These are phyloP conservation scores for Penicillium sp. DNA, from an alignment of 2,329 filamentous ascomycete genomes.

Conservation along the genomic window DNA sequence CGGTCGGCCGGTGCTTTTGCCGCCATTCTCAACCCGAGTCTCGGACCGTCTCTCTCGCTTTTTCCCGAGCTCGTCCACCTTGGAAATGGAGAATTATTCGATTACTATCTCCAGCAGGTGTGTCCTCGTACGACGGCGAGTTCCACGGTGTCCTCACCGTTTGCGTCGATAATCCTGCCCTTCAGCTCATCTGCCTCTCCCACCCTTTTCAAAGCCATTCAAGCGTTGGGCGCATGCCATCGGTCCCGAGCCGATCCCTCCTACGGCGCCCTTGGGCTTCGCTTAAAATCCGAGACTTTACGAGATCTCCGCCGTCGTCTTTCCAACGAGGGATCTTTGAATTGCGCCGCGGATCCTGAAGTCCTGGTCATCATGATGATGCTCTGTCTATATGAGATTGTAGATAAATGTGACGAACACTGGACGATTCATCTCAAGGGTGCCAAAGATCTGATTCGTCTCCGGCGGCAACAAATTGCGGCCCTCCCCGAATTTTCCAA, in stretches of 20 bases:
- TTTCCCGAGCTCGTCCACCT: conserved; percentile 32
- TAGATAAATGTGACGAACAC: conserved; percentile 44
- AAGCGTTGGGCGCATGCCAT: conserved; percentile 42
- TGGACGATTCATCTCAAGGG: conserved; percentile 52
- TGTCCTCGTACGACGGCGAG: conserved; percentile 44
- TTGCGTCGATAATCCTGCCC: conserved; percentile 40
- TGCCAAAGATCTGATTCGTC: conserved; percentile 47
- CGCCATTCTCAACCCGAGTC: conserved; percentile 1
- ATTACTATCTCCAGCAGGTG: conserved; percentile 42
- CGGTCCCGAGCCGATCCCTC: conserved; percentile 32
- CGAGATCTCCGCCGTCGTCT: conserved; percentile 37
- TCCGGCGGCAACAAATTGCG: conserved; percentile 32
- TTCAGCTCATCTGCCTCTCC: conserved; percentile 41
- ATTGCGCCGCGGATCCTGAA: conserved; percentile 32
- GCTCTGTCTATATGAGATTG: conserved; percentile 48
- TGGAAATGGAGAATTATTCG: conserved; percentile 33
- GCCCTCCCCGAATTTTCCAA: conserved; percentile 8
- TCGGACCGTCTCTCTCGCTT: conserved; percentile 22
- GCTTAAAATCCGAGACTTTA: conserved; percentile 39
- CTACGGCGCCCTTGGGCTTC: conserved; percentile 35
- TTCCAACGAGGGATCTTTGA: conserved; percentile 26
- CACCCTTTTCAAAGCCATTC: conserved; percentile 38
- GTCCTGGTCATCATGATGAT: conserved; percentile 47
- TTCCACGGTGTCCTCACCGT: conserved; percentile 35
- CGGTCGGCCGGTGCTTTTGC: not conserved